Base-by-base conservation (phyloP, 2,329 filamentous ascomycete species). In the Neonectria magnoliae region DNA sequence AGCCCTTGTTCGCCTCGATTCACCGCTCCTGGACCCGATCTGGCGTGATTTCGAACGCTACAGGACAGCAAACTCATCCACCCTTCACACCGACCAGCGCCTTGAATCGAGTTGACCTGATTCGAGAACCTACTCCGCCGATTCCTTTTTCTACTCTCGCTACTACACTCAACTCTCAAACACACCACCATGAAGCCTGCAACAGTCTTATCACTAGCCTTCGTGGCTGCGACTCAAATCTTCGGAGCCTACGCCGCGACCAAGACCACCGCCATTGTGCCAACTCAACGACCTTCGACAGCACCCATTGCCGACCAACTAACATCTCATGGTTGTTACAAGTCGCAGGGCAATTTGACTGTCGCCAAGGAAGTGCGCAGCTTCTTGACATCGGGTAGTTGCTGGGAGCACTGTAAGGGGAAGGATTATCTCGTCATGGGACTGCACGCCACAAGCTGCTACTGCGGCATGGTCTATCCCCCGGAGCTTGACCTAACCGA, bases 391-490 rank as follows among this genome's bases (percentile, higher is more conserved):
- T 80, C 79, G 13, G 84, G 84, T 58, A 64, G 69, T 13, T 89
- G 87, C 70, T 70, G 68, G 14, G 31, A 69, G 0, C 55, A 71
- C 1, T 88, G 85, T 72, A 74, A 78, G 3, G 73, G 78, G 1
- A 73, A 81, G 8, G 83, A 85, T 38, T 81, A 77, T 33, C 70
- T 84, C 1, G 91, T 93, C 8, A 87, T 90, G 72, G 93, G 84
- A 33, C 80, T 92, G 48, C 87, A 84, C 8, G 83, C 84, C 18
- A 87, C 87, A 16, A 82, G 83, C 18, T 97, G 94, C 80, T 92
- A 84, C 73, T 97, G 94, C 74, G 94, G 93, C 64, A 81, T 88
- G 67, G 79, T 83, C 63, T 84, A 94, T 52, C 94, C 94, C 0
- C 82, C 89, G 16, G 73, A 81, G 42, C 81, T 81, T 16, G 81